Conservation (phyloP, 371 early-diverging fungal genomes). For the Basidiobolus meristosporus region DNA sequence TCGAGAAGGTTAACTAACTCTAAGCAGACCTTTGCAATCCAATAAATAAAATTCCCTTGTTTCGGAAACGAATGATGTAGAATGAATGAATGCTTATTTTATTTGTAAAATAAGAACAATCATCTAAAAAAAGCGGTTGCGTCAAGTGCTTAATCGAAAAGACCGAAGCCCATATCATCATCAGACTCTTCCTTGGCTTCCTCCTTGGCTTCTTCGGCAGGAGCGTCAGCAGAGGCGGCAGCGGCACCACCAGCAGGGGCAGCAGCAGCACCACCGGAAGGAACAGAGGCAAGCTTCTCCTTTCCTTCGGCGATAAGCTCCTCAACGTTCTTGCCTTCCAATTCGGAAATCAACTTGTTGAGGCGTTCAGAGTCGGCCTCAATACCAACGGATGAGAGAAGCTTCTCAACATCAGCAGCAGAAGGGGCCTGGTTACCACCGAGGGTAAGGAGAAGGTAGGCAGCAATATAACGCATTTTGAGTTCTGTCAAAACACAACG, state of each 20-base stretch:
- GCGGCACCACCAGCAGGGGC: conserved; percentile 20
- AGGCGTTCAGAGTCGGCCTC: conserved; percentile 73
- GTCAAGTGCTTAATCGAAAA: conserved; percentile 21
- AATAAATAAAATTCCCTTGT: too few species aligned
- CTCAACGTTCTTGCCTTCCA: conserved; percentile 75
- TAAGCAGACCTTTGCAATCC: too few species aligned
- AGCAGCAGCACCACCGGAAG: conserved; percentile 67
- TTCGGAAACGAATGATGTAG: too few species aligned
- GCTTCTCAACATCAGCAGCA: conserved; percentile 57
- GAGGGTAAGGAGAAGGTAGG: conserved; percentile 86
- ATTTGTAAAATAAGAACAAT: too few species aligned
- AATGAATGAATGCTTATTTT: background rate
- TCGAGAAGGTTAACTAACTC: background rate
- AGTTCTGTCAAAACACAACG: background rate
- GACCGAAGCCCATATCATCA: conserved; percentile 31
- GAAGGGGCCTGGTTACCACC: conserved; percentile 77
- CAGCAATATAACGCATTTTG: conserved; percentile 88
- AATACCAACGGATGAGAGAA: conserved; percentile 83
- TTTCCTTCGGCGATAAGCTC: conserved; percentile 68
- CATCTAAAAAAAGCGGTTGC: background rate
- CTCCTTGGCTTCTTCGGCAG: conserved; percentile 15
- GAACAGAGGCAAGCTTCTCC: conserved; percentile 84
- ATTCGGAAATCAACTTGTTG: conserved; percentile 52
- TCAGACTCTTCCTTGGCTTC: conserved; percentile 31
- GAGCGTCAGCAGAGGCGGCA: conserved; percentile 15